Conservation (phyloP, 164 flowering plant genomes). For the Piper longum region DNA sequence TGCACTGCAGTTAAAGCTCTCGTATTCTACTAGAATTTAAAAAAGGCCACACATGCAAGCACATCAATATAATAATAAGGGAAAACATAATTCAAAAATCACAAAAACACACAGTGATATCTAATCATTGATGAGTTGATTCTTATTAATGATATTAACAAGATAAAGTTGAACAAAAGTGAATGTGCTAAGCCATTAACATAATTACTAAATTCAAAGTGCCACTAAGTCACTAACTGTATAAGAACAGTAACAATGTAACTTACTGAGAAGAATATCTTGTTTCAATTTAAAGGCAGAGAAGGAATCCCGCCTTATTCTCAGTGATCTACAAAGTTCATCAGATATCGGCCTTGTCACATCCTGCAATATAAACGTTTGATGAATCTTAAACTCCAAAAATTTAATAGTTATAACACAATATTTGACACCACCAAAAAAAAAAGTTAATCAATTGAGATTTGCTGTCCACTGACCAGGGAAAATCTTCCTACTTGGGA, state of each 20-base stretch:
- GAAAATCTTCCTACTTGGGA: not conserved
- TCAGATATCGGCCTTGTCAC: slow-evolving; percentile 73
- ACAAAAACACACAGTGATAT: too few relatives aligned
- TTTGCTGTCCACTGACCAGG: not conserved
- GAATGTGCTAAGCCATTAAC: not conserved
- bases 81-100: too few relatives aligned
- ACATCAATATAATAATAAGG: too few relatives aligned
- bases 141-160: too few relatives aligned
- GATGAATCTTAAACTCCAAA: too few relatives aligned
- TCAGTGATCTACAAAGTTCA: slow-evolving; percentile 53
- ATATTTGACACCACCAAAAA: too few relatives aligned
- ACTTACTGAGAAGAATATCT: slow-evolving; percentile 89
- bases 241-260: not conserved
- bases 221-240: too few relatives aligned
- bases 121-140: too few relatives aligned
- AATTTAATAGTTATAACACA: too few relatives aligned
- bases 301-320: slow-evolving; percentile 56
- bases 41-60: too few relatives aligned
- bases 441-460: not conserved
- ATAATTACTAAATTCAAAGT: not conserved
- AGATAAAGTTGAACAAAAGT: too few relatives aligned
- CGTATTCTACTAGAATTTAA: not conserved
- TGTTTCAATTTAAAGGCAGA: slow-evolving; percentile 76
- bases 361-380: slow-evolving; percentile 39
- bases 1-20: not conserved